A percentile compares a stretch with the other conserved stretches of the same genome.
Conservation (phyloP, 176 grass and related monocot genomes). For the Ananas comosus region DNA sequence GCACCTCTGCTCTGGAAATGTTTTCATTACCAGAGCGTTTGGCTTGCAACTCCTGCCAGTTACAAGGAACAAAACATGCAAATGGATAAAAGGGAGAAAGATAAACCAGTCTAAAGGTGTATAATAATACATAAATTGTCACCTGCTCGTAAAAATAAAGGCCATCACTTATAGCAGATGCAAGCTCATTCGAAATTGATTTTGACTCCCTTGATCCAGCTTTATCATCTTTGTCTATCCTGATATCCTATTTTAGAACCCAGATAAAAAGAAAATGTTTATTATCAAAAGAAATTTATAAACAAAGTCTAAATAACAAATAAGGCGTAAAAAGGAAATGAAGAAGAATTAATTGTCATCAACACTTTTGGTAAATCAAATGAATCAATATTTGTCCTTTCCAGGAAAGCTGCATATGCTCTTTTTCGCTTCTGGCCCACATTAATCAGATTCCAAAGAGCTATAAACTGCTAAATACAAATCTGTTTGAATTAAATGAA, state of each 20-base stretch:
- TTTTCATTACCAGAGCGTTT: constrained; percentile 32
- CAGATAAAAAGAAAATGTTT: neutral
- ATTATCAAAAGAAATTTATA: neutral
- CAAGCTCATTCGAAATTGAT: constrained; percentile 72
- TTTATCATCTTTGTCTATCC: constrained; percentile 42
- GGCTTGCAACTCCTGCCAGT: constrained; percentile 47
- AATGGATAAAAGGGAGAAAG: neutral
- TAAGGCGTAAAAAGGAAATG: too few species aligned
- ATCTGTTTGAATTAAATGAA: too few species aligned
- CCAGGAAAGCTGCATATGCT: too few species aligned
- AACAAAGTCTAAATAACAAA: neutral
- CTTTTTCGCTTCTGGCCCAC: too few species aligned
- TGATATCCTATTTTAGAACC: constrained; percentile 41
- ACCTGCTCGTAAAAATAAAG: constrained; percentile 93
- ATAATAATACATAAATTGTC: constrained; percentile 1
- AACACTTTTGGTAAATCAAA: too few species aligned
- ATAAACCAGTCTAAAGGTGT: neutral
- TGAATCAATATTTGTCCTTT: too few species aligned
- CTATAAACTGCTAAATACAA: too few species aligned
- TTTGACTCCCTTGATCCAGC: constrained; percentile 31
- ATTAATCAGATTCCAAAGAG: too few species aligned
- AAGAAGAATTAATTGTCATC: too few species aligned
- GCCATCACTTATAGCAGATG: constrained; percentile 71
- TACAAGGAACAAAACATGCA: constrained; percentile 1
- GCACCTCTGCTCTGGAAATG: constrained; percentile 20